Conservation (phyloP, 2,329 filamentous ascomycete genomes). For the Xylaria sp. region DNA sequence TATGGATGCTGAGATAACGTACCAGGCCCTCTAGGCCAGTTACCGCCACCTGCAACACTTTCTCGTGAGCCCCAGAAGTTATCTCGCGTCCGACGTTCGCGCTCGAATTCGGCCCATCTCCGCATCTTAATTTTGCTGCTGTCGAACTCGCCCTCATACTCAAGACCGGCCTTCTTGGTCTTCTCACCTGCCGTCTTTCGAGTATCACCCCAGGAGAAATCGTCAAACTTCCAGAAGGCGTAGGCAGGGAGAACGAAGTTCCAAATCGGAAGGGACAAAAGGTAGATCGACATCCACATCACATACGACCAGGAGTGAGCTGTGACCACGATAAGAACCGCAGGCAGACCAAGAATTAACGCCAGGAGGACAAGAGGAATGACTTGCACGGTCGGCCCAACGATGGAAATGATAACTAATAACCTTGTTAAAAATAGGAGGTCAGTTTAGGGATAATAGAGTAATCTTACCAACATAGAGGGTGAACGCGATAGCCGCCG, state of each 20-base stretch:
- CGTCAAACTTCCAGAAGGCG: conserved; percentile 99
- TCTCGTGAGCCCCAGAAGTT: conserved; percentile 65
- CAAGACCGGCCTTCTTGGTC: conserved; percentile 85
- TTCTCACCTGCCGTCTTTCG: conserved; percentile 93
- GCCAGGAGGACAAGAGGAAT: conserved; percentile 91
- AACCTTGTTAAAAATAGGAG: conserved; percentile 38
- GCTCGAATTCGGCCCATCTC: conserved; percentile 96
- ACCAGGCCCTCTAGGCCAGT: conserved; percentile 56
- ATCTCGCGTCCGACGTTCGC: conserved; percentile 62
- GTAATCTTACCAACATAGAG: conserved; percentile 85
- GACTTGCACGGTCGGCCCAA: conserved; percentile 78
- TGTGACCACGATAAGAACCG: conserved; percentile 89
- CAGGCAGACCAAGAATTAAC: conserved; percentile 92
- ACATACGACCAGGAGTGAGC: conserved; percentile 94
- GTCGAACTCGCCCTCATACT: conserved; percentile 95
- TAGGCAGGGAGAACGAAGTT: conserved; percentile 96
- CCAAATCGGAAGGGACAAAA: conserved; percentile 93
- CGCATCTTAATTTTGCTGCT: conserved; percentile 99
- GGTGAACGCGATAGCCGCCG: conserved; percentile 96
- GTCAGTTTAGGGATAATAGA: background rate
- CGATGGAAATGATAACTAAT: conserved; percentile 85
- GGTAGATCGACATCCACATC: conserved; percentile 96
- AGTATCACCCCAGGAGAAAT: conserved; percentile 99
- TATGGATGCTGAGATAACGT: conserved; percentile 54
- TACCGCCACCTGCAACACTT: conserved; percentile 57